Evolutionary conservation across 78 protist genomes (phyloP).

Genomic region (Blattamonas nauphoetae): DNA sequence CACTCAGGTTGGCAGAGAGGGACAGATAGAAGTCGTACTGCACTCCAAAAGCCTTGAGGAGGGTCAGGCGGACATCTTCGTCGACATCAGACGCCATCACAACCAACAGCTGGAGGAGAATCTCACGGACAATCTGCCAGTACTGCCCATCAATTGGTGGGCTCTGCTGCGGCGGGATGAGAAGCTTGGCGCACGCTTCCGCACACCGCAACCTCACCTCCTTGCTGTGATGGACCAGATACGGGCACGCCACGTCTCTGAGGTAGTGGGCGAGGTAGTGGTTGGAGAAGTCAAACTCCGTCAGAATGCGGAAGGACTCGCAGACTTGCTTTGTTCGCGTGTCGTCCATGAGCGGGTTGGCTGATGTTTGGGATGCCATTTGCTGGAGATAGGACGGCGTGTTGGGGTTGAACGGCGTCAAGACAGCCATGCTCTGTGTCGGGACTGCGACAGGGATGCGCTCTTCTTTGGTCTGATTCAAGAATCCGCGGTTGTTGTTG

Average conservation of each 20-base stretch:
- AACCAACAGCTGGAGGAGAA: neutral
- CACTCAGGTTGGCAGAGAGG: neutral
- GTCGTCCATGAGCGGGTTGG: neutral
- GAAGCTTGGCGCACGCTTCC: neutral
- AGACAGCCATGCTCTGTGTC: neutral
- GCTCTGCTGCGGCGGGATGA: neutral
- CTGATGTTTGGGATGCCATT: neutral
- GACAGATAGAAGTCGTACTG: neutral
- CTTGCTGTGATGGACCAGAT: neutral
- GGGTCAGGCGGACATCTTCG: neutral
- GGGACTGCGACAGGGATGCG: neutral
- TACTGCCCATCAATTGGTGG: neutral
- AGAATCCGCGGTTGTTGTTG: neutral
- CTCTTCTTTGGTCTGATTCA: neutral
- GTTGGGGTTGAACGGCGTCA: too few relatives aligned
- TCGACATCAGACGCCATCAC: neutral
- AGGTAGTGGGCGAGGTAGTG: slow-evolving; percentile 2
- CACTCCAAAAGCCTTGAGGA: neutral
- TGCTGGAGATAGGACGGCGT: neutral
- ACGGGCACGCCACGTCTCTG: neutral
- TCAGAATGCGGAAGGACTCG: neutral
- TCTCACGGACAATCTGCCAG: neutral
- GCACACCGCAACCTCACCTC: neutral
- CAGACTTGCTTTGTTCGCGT: neutral
- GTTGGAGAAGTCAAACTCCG: neutral